phyloP scores from a whole-genome alignment of 2,329 filamentous ascomycete genomes.

The Ceratocystis papillata region DNA sequence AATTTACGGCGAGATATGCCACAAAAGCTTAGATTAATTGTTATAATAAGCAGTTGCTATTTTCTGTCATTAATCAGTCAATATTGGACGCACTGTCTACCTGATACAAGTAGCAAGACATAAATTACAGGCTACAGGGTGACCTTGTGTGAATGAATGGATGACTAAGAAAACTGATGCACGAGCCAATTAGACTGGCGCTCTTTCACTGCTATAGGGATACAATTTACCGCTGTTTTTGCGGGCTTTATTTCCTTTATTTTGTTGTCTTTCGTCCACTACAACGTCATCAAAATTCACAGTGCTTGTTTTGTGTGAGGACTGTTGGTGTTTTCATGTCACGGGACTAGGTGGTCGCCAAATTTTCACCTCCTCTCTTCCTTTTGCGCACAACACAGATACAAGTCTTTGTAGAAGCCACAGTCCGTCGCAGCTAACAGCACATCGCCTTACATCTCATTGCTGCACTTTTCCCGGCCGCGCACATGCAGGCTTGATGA shows the following conservation, averaged over 20 bases:
- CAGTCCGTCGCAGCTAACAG: background rate
- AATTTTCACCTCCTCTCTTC: background rate
- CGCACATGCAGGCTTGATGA: conserved; percentile 3
- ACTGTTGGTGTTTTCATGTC: background rate
- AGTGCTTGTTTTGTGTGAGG: background rate
- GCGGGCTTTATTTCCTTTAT: background rate
- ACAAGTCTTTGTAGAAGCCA: background rate
- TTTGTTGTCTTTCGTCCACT: background rate
- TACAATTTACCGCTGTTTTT: background rate
- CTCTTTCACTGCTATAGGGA: background rate
- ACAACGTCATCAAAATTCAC: background rate
- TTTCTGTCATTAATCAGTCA: too few species aligned
- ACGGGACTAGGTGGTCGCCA: background rate
- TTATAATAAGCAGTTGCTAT: too few species aligned
- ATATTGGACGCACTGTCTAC: background rate
- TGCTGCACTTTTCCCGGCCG: background rate
- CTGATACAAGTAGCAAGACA: background rate
- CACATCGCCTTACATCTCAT: background rate
- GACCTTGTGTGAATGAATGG: background rate
- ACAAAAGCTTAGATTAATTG: too few species aligned
- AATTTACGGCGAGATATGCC: too few species aligned
- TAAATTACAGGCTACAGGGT: background rate
- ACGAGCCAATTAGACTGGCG: background rate
- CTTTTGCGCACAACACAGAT: background rate
- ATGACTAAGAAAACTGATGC: background rate